Percentiles rank a stretch among this genome's conserved stretches.
phyloP scores from a whole-genome alignment of 148 eudicot genomes.

The Persicaria tinctoria region DNA sequence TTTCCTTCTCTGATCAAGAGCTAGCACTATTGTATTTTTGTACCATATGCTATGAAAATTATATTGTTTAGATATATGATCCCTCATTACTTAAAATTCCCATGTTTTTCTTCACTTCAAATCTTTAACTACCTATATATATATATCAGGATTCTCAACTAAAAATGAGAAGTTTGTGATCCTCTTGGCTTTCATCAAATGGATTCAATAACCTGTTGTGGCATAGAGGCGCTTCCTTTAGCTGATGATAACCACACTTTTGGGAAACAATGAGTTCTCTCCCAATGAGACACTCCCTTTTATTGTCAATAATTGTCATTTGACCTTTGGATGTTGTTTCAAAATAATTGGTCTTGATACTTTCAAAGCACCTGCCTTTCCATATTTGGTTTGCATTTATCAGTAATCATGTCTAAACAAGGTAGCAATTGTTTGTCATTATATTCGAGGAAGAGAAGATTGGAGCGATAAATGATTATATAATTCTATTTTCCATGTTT shows the following conservation, averaged over 20 bases:
- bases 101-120: background rate
- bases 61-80: background rate
- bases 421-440: too few species aligned
- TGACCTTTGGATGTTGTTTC: too few species aligned
- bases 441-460: too few species aligned
- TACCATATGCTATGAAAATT: background rate
- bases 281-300: background rate
- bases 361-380: too few species aligned
- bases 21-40: background rate
- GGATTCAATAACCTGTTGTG: background rate
- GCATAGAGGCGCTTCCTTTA: background rate
- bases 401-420: too few species aligned
- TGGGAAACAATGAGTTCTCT: background rate
- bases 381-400: too few species aligned
- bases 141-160: background rate
- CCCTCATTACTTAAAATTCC: background rate
- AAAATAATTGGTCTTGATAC: too few species aligned
- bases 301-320: too few species aligned
- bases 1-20: constrained; percentile 2
- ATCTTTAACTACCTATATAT: background rate
- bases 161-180: background rate
- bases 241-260: background rate
- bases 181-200: background rate
- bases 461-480: too few species aligned
- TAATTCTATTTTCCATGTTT: too few species aligned